Evolutionary conservation across 2,329 filamentous ascomycete species (phyloP), one percentile per base, ranked within the genome.

Genomic region (Cladosporium sp.): DNA sequence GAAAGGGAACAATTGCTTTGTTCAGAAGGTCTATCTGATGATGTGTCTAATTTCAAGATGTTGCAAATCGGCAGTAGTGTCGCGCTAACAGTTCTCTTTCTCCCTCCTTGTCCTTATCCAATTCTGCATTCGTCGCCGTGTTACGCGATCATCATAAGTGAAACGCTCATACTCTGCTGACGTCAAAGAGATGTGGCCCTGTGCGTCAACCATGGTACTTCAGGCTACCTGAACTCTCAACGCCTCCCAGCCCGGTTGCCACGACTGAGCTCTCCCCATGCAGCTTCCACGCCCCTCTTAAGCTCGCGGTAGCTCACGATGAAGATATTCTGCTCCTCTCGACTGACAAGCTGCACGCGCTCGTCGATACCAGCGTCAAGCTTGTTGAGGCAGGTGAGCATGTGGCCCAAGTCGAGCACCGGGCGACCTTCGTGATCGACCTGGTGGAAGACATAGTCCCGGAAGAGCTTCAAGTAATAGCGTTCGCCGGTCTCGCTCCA

Each of bases 361-460:
- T 99, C 94, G 24, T 95, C 91, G 2, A 84, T 84, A 0, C 92
- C 94, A 0, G 91, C 90, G 74, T 99, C 94, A 54, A 99, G 78
- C 71, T 96, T 97, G 76, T 95, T 97, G 64, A 99, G 75, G 68
- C 88, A 93, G 24, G 82, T 83, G 45, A 99, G 73, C 62, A 97
- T 90, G 75, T 97, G 92, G 3, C 89, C 93, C 58, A 97, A 78
- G 69, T 97, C 90, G 4, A 96, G 80, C 1, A 92, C 87, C 0
- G 94, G 89, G 54, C 89, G 88, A 13, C 91, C 91, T 58, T 90
- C 85, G 28, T 84, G 82, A 70, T 97, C 91, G 12, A 97, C 91
- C 68, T 96, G 92, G 72, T 99, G 94, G 75, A 97, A 99, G 39
- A 97, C 90, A 67, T 95, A 97, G 74, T 99, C 94, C 50, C 94